These are phyloP conservation scores for Pseudocercospora pini-densiflorae DNA, from an alignment of 2,329 filamentous ascomycete species.

Conservation along the genomic window DNA sequence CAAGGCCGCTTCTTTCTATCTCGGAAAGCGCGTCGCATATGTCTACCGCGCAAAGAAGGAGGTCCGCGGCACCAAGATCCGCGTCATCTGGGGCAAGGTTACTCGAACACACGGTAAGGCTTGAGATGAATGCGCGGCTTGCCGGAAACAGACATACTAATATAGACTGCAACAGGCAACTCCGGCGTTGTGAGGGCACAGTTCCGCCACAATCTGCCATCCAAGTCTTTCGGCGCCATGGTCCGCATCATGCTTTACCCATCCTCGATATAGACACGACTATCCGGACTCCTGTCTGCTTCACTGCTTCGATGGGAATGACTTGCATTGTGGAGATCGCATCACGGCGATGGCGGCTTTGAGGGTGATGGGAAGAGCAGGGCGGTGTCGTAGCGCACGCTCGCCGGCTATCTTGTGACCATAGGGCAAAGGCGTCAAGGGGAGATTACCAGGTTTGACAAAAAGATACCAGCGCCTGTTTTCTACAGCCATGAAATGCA, in stretches of 20 bases:
- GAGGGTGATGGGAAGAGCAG: constrained; percentile 3
- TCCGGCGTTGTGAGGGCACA: constrained; percentile 97
- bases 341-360: constrained; percentile 6
- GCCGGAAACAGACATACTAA: constrained; percentile 25
- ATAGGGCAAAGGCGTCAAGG: constrained; percentile 10
- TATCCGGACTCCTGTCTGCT: constrained; percentile 14
- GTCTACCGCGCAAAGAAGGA: constrained; percentile 96
- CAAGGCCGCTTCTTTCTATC: constrained; percentile 94
- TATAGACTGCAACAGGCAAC: constrained; percentile 68
- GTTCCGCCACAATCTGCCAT: constrained; percentile 94
- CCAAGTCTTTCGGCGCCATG: constrained; percentile 85
- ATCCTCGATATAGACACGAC: constrained; percentile 43
- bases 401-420: constrained; percentile 4
- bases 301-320: constrained; percentile 11
- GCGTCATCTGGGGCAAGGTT: constrained; percentile 98
- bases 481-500: constrained; percentile 13
- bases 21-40: constrained; percentile 98
- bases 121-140: not conserved
- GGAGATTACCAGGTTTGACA: constrained; percentile 6
- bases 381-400: constrained; percentile 8
- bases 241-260: constrained; percentile 48
- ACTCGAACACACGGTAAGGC: constrained; percentile 86
- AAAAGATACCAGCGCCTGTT: constrained; percentile 11
- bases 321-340: constrained; percentile 8
- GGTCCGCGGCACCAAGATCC: constrained; percentile 96